A percentile compares a stretch with the other conserved stretches of the same genome.
Evolutionary conservation across 257 asterid genomes (phyloP).

Genomic region (Plantago major): DNA sequence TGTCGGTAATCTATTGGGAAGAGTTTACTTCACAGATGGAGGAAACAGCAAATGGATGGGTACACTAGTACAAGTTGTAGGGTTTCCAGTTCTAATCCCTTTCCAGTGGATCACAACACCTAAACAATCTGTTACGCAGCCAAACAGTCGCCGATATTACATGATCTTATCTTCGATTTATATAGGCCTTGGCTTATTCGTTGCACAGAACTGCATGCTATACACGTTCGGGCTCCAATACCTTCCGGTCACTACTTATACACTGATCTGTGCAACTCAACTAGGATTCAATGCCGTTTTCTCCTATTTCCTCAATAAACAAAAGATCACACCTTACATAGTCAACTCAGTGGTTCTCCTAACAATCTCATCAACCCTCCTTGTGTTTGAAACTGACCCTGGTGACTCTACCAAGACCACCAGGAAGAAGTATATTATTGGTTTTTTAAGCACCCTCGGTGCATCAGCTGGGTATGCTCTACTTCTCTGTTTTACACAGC

Average conservation of each 20-base stretch:
- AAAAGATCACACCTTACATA: constrained; percentile 66
- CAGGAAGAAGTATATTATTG: constrained; percentile 25
- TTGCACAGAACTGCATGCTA: constrained; percentile 39
- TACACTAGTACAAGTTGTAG: constrained; percentile 3
- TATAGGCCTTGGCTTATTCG: constrained; percentile 31
- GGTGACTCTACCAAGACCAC: constrained; percentile 27
- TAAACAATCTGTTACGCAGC: neutral
- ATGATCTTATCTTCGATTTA: constrained; percentile 20
- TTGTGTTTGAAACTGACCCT: constrained; percentile 41
- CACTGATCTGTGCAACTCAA: constrained; percentile 48
- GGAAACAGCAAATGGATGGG: constrained; percentile 8
- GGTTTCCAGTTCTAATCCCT: neutral
- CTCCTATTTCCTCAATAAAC: constrained; percentile 52
- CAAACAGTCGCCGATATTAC: neutral
- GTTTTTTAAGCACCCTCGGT: constrained; percentile 42
- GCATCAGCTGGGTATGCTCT: constrained; percentile 53
- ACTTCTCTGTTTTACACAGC: constrained; percentile 41
- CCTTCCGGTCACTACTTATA: constrained; percentile 59
- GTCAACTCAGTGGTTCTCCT: constrained; percentile 53
- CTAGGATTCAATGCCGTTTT: constrained; percentile 67
- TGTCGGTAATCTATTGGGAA: constrained; percentile 1
- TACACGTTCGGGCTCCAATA: constrained; percentile 48
- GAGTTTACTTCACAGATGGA: neutral
- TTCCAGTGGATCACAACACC: neutral
- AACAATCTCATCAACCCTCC: constrained; percentile 50